Evolutionary conservation across 1,139 yeast genomes (phyloP).

Genomic region (Zygotorulaspora mrakii): DNA sequence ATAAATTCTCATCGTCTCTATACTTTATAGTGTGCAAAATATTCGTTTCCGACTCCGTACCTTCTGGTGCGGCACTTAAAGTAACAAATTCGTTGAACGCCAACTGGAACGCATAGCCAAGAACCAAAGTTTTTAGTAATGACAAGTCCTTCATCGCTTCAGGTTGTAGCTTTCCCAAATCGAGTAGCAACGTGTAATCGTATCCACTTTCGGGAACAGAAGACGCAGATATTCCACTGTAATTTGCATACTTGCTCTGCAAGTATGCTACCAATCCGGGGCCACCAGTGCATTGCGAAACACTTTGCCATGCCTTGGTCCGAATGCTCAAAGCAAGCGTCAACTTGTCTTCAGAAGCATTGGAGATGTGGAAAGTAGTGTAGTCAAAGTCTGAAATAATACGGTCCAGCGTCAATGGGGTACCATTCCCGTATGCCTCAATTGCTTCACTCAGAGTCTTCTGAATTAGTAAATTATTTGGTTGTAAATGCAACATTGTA

Average conservation of each 20-base stretch:
- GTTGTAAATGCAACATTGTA: conserved; percentile 46
- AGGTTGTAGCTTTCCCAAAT: conserved; percentile 46
- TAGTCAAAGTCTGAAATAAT: conserved; percentile 92
- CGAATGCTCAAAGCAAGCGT: conserved; percentile 37
- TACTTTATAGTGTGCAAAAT: conserved; percentile 72
- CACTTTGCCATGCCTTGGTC: conserved; percentile 46
- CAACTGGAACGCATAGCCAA: conserved; percentile 88
- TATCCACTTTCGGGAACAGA: conserved; percentile 65
- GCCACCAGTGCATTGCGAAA: conserved; percentile 21
- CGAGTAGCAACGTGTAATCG: conserved; percentile 72
- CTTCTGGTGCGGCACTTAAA: conserved; percentile 52
- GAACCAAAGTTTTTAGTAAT: conserved; percentile 74
- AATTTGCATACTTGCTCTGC: conserved; percentile 20
- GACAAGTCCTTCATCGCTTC: conserved; percentile 56
- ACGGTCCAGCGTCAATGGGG: conserved; percentile 72
- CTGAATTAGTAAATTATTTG: conserved; percentile 45
- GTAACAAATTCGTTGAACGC: conserved; percentile 79
- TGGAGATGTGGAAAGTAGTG: conserved; percentile 88
- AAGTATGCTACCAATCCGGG: conserved; percentile 26
- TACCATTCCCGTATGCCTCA: conserved; percentile 32
- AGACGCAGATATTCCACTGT: conserved; percentile 24
- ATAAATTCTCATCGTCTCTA: conserved; percentile 91
- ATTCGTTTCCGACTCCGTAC: conserved; percentile 40
- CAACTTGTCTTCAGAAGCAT: conserved; percentile 43
- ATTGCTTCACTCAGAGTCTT: conserved; percentile 45